Percentiles rank a stretch among this genome's conserved stretches.
phyloP scores from a whole-genome alignment of 805 yeast species.

The Candida stauntonica region DNA sequence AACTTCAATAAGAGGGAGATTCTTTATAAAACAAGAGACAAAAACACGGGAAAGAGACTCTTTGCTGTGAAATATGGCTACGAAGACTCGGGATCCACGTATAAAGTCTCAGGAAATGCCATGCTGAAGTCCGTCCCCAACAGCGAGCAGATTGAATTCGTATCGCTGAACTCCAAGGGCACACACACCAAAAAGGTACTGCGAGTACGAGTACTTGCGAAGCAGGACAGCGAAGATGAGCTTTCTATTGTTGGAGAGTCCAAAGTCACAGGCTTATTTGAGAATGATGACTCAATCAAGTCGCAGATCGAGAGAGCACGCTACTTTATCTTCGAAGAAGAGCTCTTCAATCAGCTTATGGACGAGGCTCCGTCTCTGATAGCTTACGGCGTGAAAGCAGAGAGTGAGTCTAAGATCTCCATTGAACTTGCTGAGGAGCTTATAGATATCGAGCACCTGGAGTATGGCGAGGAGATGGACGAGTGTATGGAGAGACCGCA shows the following conservation, averaged over 20 bases:
- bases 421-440: slow-evolving; percentile 62
- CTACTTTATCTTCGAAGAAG: slow-evolving; percentile 80
- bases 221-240: slow-evolving; percentile 48
- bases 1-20: slow-evolving; percentile 46
- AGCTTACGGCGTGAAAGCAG: slow-evolving; percentile 63
- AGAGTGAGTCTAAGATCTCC: slow-evolving; percentile 57
- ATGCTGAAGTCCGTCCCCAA: slow-evolving; percentile 47
- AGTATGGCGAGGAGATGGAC: slow-evolving; percentile 32
- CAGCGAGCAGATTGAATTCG: slow-evolving; percentile 36
- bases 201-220: slow-evolving; percentile 54
- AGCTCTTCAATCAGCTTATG: slow-evolving; percentile 70
- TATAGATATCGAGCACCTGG: slow-evolving; percentile 66
- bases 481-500: slow-evolving; percentile 40
- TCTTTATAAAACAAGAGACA: slow-evolving; percentile 61
- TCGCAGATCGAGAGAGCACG: slow-evolving; percentile 65
- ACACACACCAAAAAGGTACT: slow-evolving; percentile 44
- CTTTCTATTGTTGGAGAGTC: slow-evolving; percentile 58
- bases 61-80: slow-evolving; percentile 87
- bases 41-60: slow-evolving; percentile 43
- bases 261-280: slow-evolving; percentile 16
- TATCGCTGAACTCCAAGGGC: slow-evolving; percentile 33
- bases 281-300: slow-evolving; percentile 36
- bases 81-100: slow-evolving; percentile 85
- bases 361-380: slow-evolving; percentile 70
- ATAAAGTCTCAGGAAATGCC: slow-evolving; percentile 65